Base-by-base conservation (phyloP, 495 filamentous ascomycete genomes). In the Diplogelasinospora grovesii region DNA sequence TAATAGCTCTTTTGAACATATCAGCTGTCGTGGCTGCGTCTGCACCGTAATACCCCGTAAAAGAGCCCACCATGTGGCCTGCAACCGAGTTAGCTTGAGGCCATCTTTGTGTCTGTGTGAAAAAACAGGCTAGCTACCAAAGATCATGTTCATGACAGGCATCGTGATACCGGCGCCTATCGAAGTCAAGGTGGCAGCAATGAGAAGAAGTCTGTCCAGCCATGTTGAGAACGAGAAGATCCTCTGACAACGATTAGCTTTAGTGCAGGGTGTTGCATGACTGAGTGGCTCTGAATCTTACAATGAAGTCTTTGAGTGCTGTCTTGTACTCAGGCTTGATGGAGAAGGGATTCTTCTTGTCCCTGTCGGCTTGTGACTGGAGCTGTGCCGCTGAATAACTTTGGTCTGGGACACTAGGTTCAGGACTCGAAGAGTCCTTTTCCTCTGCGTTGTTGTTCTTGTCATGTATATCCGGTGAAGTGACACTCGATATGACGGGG, bases 91-190 rank as follows among this genome's bases (percentile, higher is more conserved):
- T 9, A 59, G 34, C 20, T 25, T 13, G 15, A 9, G 15, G 8
- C 26, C n/a, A n/a, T n/a, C n/a, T n/a, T n/a, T n/a, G n/a, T n/a
- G n/a, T n/a, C n/a, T n/a, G n/a, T n/a, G n/a, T n/a, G n/a, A n/a
- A n/a, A n/a, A n/a, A n/a, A n/a, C n/a, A n/a, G n/a, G n/a, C n/a
- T n/a, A n/a, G n/a, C 13, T 54, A 72, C 68, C 69, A 46, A 68
- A 70, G 8, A 72, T 53, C 8, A 72, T 59, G 18, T 67, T 70
- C 69, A 72, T 72, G 2, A 70, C 40, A 5, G 69, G 69, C 42
- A 69, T 61, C 2, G 67, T 70, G n/a, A 68, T 61, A 7, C 74
- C 74, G 9, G 68, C 61, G 3, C 65, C 70, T 40, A 77, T 65
- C 1, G 71, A 68, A 1, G 64, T 63, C 9, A 63, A n/a, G 3